Evolutionary conservation across 192 early-diverging fungal genomes (phyloP).

Genomic region (Geranomyces michiganensis): DNA sequence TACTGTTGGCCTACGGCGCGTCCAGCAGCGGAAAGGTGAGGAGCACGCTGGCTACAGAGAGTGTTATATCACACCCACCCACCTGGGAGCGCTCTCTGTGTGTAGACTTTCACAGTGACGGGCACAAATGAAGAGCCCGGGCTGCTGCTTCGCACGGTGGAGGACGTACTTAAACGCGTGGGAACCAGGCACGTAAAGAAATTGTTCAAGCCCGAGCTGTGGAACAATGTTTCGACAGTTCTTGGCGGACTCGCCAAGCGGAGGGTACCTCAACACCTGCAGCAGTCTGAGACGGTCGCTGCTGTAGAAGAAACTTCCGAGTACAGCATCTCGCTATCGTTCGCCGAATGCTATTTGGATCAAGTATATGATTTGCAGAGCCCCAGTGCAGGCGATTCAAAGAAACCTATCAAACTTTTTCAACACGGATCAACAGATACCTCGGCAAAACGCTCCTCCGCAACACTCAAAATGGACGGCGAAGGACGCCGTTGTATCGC

Average conservation of each 20-base stretch:
- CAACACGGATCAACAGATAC: not conserved
- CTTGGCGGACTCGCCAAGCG: not conserved
- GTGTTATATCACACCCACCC: not conserved
- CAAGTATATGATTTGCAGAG: conserved; percentile 26
- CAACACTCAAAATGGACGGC: conserved; percentile 24
- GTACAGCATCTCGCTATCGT: conserved; percentile 25
- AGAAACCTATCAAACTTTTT: conserved; percentile 5
- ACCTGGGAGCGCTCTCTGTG: not conserved
- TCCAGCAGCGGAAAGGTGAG: conserved; percentile 37
- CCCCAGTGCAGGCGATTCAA: not conserved
- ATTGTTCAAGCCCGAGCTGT: conserved; percentile 7
- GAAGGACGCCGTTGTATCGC: conserved; percentile 29
- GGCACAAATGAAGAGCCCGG: conserved; percentile 27
- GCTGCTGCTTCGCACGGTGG: conserved; percentile 20
- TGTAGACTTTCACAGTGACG: conserved; percentile 30
- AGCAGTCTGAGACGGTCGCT: not conserved
- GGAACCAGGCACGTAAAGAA: conserved; percentile 9
- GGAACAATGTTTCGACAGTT: conserved; percentile 25
- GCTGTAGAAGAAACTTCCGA: not conserved
- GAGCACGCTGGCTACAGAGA: no score
- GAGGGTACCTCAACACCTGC: not conserved
- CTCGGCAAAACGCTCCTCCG: not conserved
- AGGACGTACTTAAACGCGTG: conserved; percentile 10
- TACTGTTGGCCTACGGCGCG: conserved; percentile 34
- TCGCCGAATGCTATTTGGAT: conserved; percentile 32